A percentile compares a stretch with the other conserved stretches of the same genome.
phyloP scores from a whole-genome alignment of 495 filamentous ascomycete genomes.

The Friedmanniomyces simplex region DNA sequence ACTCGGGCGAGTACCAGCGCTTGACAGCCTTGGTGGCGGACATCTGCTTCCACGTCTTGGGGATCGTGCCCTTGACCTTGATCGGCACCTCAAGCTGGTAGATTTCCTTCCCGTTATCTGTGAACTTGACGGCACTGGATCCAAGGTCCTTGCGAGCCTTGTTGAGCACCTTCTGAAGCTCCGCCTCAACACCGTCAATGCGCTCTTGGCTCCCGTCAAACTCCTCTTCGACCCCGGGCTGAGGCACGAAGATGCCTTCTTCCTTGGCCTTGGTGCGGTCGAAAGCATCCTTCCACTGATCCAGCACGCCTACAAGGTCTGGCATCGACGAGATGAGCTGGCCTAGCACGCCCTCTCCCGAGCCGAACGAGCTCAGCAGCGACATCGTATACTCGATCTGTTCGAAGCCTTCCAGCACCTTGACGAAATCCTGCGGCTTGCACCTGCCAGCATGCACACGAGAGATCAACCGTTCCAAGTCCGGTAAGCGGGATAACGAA shows the following conservation, averaged over 20 bases:
- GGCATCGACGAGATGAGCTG: conserved; percentile 78
- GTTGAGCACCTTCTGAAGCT: conserved; percentile 62
- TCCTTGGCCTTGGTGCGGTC: conserved; percentile 72
- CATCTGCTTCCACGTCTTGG: conserved; percentile 89
- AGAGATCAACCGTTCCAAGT: conserved; percentile 89
- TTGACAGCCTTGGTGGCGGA: conserved; percentile 83
- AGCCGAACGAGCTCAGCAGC: conserved; percentile 57
- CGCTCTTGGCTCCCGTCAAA: conserved; percentile 78
- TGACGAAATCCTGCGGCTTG: conserved; percentile 81
- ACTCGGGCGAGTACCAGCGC: conserved; percentile 84
- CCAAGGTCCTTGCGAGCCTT: conserved; percentile 56
- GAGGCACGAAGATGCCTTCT: conserved; percentile 68
- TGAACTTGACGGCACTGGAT: conserved; percentile 63
- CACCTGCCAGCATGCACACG: conserved; percentile 85
- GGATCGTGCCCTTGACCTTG: conserved; percentile 63
- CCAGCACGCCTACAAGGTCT: conserved; percentile 58
- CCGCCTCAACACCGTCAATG: conserved; percentile 59
- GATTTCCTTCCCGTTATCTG: conserved; percentile 90
- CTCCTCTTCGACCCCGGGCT: conserved; percentile 81
- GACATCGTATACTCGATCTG: conserved; percentile 88
- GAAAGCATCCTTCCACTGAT: conserved; percentile 87
- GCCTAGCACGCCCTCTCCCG: conserved; percentile 71
- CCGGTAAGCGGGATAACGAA: conserved; percentile 80
- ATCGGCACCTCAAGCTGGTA: conserved; percentile 91
- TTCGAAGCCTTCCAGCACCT: conserved; percentile 94